Base-by-base conservation (phyloP, 768 basidiomycete genomes). In the Pleurotus ostreatus region DNA sequence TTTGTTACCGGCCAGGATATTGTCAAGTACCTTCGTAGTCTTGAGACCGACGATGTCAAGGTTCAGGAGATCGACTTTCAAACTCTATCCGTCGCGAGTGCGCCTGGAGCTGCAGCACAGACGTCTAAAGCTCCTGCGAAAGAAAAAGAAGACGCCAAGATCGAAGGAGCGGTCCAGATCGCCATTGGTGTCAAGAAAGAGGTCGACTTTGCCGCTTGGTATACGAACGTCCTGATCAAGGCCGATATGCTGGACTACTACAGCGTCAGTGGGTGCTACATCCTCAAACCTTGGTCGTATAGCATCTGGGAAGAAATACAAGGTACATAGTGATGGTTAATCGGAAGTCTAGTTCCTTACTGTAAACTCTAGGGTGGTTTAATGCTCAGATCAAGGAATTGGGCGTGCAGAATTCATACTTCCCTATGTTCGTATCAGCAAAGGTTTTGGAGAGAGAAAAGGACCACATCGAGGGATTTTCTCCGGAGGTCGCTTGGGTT, bases 401-500 rank as follows among this genome's bases (percentile, higher is more conserved):
- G 67, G 97, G 88, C 46, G 96, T 98, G 15, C 92, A 97, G 70
- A 98, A 98, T 69, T 87, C 93, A 3, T 99, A 98, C 68, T 99
- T 99, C 82, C 97, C 97, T 2, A 98, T 99, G 93, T 98, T 98
- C 64, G 90, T 99, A 34, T 95, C 94, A 0, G 71, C 82, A 57
- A 93, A 91, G 56, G 91, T 95, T 22, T 82, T 99, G 56, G 95
- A 99, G 71, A 83, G 91, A 53, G 97, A 99, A 72, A 98, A 98
- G 76, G 86, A 98, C 64, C 97, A 99, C 69, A 93, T 99, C 57
- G 97, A 98, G 70, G 97, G 97, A 2, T 99, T 99, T 75, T 96
- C 96, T 56, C 95, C 97, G 3, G 97, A 99, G 72, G 97, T 99
- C 34, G 97, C 97, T n/a, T 99, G 97, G 97, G 97, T 99, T 56